Evolutionary conservation across 805 yeast genomes (phyloP).

Genomic region (Metschnikowia amazonensis): DNA sequence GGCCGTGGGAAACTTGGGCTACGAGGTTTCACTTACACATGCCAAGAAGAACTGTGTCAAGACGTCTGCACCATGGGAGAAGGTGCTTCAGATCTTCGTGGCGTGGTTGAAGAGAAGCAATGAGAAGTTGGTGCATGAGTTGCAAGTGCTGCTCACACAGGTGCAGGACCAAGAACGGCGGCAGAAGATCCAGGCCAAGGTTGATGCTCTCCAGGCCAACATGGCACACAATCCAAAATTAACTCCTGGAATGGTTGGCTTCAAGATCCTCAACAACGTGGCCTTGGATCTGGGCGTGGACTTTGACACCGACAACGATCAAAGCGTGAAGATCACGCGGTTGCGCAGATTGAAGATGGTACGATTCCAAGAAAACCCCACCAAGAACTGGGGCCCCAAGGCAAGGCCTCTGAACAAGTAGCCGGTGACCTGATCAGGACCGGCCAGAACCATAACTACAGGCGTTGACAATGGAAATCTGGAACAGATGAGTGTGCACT

Average conservation of each 20-base stretch:
- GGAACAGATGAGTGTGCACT: no score
- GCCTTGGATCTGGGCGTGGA: constrained; percentile 37
- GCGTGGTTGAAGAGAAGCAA: constrained; percentile 48
- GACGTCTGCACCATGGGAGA: constrained; percentile 85
- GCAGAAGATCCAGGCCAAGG: constrained; percentile 11
- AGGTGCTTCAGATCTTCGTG: constrained; percentile 67
- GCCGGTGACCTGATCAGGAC: no score
- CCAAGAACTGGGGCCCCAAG: constrained; percentile 96
- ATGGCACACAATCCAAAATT: constrained; percentile 43
- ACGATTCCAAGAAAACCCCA: constrained; percentile 87
- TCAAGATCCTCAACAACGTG: constrained; percentile 48
- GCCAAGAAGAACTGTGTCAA: constrained; percentile 82
- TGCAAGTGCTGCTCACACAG: constrained; percentile 12
- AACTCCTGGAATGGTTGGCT: constrained; percentile 44
- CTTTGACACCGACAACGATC: constrained; percentile 57
- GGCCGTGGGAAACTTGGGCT: constrained; percentile 83
- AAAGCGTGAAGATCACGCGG: constrained; percentile 53
- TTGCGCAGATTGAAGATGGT: constrained; percentile 76
- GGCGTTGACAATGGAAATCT: no score
- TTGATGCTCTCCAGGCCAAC: constrained; percentile 25
- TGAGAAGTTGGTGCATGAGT: constrained; percentile 24
- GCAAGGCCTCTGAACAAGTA: constrained; percentile 53
- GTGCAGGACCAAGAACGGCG: constrained; percentile 15
- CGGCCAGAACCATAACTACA: no score
- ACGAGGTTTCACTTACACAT: constrained; percentile 80